Evolutionary conservation across 176 grass and related monocot species (phyloP).

Genomic region (Phyllostachys edulis): DNA sequence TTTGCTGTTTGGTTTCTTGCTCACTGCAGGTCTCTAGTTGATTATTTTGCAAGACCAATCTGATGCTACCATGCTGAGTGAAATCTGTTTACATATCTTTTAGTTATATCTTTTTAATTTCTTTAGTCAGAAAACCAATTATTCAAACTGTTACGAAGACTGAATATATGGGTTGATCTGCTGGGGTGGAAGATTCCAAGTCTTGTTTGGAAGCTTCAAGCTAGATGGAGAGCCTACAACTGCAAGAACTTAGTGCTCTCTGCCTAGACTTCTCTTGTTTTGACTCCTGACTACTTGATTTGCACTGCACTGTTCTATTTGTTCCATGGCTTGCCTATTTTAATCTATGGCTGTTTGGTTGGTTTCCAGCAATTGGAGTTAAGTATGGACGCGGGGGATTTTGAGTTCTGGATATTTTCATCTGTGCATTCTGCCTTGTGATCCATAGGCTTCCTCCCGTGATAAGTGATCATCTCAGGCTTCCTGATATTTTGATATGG

Average conservation of each 20-base stretch:
- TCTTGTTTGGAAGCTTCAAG: neutral
- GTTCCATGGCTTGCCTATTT: neutral
- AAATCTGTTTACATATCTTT: neutral
- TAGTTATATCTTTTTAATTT: neutral
- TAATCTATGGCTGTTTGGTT: neutral
- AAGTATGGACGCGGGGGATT: neutral
- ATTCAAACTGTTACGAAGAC: neutral
- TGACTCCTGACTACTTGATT: neutral
- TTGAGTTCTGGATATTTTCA: neutral
- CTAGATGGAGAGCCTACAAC: neutral
- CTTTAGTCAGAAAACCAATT: neutral
- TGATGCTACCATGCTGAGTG: neutral
- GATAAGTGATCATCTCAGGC: neutral
- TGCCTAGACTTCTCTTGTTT: neutral
- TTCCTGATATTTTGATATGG: neutral
- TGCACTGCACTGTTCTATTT: neutral
- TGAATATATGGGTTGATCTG: neutral
- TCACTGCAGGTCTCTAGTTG: neutral
- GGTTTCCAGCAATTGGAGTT: slow-evolving; percentile 11
- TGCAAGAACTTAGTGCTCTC: neutral
- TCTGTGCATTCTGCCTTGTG: neutral
- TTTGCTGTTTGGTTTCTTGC: neutral
- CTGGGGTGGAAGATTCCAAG: neutral
- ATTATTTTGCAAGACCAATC: neutral
- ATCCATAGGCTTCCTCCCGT: neutral